phyloP scores from a whole-genome alignment of 2,329 filamentous ascomycete genomes.

The Monosporascus sp. region DNA sequence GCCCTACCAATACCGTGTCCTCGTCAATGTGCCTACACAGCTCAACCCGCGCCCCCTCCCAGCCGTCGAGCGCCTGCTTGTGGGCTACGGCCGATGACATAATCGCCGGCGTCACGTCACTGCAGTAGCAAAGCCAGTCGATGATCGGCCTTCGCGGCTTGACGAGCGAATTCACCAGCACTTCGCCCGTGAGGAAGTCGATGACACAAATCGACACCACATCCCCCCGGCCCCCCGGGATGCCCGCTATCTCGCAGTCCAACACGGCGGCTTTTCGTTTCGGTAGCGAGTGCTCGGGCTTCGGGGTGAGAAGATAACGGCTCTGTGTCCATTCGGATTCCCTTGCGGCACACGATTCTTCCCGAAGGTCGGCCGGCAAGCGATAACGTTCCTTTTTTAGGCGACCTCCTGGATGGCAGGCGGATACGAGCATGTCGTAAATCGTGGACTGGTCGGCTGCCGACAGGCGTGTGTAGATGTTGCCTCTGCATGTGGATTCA shows the following conservation, averaged over 20 bases:
- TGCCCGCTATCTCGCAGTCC: slow-evolving; percentile 39
- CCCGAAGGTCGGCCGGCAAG: not conserved
- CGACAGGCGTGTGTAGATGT: not conserved
- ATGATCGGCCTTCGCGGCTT: slow-evolving; percentile 25
- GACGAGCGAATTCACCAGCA: slow-evolving; percentile 35
- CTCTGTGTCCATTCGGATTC: too few relatives aligned
- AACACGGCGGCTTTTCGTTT: slow-evolving; percentile 29
- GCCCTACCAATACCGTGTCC: slow-evolving; percentile 39
- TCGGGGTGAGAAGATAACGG: not conserved
- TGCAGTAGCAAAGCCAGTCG: slow-evolving; percentile 31
- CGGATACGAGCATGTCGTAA: not conserved
- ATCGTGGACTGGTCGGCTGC: not conserved
- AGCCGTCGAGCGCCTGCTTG: slow-evolving; percentile 30
- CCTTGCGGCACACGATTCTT: too few relatives aligned
- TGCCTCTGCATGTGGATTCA: not conserved
- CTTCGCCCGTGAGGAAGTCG: slow-evolving; percentile 38
- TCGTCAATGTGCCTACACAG: slow-evolving; percentile 35
- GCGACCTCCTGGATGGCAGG: not conserved
- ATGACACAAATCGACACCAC: slow-evolving; percentile 9
- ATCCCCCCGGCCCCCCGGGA: slow-evolving; percentile 10
- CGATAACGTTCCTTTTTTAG: not conserved
- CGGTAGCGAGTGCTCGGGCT: not conserved
- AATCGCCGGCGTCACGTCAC: slow-evolving; percentile 28
- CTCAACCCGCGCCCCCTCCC: slow-evolving; percentile 32
- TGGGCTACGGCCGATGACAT: slow-evolving; percentile 24